phyloP scores from a whole-genome alignment of 2,329 filamentous ascomycete species.

The Hypoxylon sp. region DNA sequence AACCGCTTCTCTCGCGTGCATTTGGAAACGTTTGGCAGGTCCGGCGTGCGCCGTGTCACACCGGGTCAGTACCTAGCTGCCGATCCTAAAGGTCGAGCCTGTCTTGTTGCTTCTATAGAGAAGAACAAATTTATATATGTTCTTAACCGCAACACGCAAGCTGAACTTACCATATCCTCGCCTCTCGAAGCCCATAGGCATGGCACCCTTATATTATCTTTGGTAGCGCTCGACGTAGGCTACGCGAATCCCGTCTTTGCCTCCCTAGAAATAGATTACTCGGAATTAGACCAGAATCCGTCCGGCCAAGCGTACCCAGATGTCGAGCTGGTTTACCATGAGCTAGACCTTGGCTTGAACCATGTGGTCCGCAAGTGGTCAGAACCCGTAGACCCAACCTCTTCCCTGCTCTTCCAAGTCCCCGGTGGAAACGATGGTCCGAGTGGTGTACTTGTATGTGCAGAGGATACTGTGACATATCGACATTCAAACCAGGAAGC shows the following conservation, averaged over 20 bases:
- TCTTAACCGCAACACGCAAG: conserved; percentile 93
- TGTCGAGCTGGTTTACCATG: conserved; percentile 93
- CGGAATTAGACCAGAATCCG: conserved; percentile 90
- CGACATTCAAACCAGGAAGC: conserved; percentile 95
- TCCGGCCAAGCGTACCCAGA: conserved; percentile 86
- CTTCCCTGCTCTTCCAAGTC: conserved; percentile 93
- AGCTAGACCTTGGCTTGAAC: conserved; percentile 95
- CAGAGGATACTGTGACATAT: conserved; percentile 95
- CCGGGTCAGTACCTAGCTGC: conserved; percentile 96
- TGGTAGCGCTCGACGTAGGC: conserved; percentile 92
- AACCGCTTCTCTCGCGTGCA: conserved; percentile 92
- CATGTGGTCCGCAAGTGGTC: conserved; percentile 98
- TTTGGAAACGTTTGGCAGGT: conserved; percentile 98
- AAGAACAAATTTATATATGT: conserved; percentile 99
- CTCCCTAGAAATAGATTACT: conserved; percentile 93
- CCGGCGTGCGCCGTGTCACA: conserved; percentile 90
- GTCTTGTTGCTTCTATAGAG: conserved; percentile 92
- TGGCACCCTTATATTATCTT: conserved; percentile 88
- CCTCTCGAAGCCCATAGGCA: conserved; percentile 97
- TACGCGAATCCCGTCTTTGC: conserved; percentile 98
- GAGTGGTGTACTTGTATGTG: conserved; percentile 94
- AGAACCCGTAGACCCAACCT: conserved; percentile 90
- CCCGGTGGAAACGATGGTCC: conserved; percentile 94
- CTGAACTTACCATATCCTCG: conserved; percentile 95
- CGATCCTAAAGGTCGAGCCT: conserved; percentile 95